Base-by-base conservation (phyloP, 768 basidiomycete genomes). In the Boletus tylopilopsis region DNA sequence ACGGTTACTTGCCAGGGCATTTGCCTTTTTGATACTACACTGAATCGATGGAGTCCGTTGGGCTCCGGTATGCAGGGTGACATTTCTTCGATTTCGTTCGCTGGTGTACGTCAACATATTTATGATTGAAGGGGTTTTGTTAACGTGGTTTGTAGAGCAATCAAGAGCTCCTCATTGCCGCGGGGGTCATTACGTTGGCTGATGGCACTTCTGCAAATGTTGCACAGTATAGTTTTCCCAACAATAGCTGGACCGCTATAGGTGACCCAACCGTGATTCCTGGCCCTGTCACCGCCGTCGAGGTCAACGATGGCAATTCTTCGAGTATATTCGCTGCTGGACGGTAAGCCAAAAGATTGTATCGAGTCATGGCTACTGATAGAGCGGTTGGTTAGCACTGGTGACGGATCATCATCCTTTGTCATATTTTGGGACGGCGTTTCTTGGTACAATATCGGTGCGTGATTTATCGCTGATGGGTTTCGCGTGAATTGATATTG, bases 281-380 rank as follows among this genome's bases (percentile, higher is more conserved):
- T 38, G 95, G 95, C 4, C 93, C 94, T 3, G 87, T 93, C 2
- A 88, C 92, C 4, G 94, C 95, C 11, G 65, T 97, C 44, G 86
- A 87, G 45, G 86, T 93, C 35, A 90, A 98, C 66, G 74, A 84
- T 54, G 78, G 79, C 19, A 92, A 96, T 63, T 64, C 71, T 2
- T 88, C 81, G 58, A 95, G 89, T 60, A 78, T 98, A 47, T 99
- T 94, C 60, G 90, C 87, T 40, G 91, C 94, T 29, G 95, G 95
- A 58, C 81, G 78, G 85, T 92, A 53, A 64, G 84, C 69, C n/a
- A n/a, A n/a, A n/a, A n/a, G n/a, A n/a, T n/a, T n/a, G n/a, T n/a
- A n/a, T n/a, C n/a, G 21, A 33, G 15, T 37, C 2, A 18, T 19
- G 6, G 25, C 27, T 16, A 18, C 43, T 37, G 37, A 42, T 42